phyloP scores from a whole-genome alignment of 805 yeast genomes.

The Candida namnaoensis region DNA sequence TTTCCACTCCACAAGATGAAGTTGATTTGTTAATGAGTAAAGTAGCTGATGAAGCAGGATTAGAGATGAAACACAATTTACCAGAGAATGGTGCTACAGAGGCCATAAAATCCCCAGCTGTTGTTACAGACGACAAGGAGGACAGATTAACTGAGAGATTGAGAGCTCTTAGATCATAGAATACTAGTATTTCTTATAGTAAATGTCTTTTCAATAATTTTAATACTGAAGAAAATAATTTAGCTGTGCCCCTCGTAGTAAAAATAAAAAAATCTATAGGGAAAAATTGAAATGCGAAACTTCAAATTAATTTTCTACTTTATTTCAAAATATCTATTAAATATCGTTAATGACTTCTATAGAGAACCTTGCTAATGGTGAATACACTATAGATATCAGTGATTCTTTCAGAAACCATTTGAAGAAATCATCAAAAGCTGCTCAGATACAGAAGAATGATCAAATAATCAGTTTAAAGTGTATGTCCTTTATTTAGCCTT shows the following conservation, averaged over 20 bases:
- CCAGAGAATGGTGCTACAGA: conserved; percentile 37
- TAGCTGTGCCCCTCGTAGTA: no score
- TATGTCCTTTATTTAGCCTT: conserved; percentile 3
- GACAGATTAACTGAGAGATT: conserved; percentile 82
- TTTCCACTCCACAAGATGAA: conserved; percentile 89
- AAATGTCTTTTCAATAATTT: no score
- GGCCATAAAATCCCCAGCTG: conserved; percentile 39
- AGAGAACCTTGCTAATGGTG: conserved; percentile 14
- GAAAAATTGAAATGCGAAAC: no score
- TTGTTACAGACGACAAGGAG: conserved; percentile 63
- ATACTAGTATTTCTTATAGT: no score
- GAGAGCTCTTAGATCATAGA: conserved; percentile 62
- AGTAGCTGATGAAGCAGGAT: conserved; percentile 96
- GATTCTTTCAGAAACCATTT: conserved; percentile 8
- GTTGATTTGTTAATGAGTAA: conserved; percentile 86
- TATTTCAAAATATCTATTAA: no score
- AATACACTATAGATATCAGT: conserved; percentile 13
- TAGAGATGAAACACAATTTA: conserved; percentile 82
- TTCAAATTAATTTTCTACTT: no score
- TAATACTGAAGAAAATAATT: no score
- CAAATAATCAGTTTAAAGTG: conserved; percentile 15
- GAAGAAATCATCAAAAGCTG: neutral
- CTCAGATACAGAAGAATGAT: conserved; percentile 3
- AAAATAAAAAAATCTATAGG: no score
- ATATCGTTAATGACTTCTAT: neutral